A percentile compares a stretch with the other conserved stretches of the same genome.
Conservation (phyloP, 2,329 filamentous ascomycete genomes). For the Claviceps pusilla region DNA sequence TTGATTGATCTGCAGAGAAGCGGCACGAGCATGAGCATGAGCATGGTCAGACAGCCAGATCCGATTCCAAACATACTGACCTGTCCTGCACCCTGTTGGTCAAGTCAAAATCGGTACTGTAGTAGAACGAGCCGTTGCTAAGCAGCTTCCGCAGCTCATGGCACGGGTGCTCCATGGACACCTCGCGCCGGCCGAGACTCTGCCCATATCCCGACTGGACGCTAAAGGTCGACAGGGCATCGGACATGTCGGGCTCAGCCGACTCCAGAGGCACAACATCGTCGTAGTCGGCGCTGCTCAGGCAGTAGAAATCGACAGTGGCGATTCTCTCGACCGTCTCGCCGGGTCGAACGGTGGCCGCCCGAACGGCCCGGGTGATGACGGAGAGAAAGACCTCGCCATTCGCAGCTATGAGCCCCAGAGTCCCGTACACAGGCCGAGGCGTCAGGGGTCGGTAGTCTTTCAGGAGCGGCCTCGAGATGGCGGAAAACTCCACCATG, state of each 20-base stretch:
- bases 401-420: slow-evolving; percentile 73
- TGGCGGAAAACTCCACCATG: slow-evolving; percentile 72
- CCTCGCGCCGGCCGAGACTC: slow-evolving; percentile 49
- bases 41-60: neutral
- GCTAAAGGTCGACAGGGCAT: slow-evolving; percentile 32
- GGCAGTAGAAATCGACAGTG: slow-evolving; percentile 80
- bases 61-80: slow-evolving; percentile 21
- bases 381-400: slow-evolving; percentile 83
- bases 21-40: neutral
- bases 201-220: slow-evolving; percentile 25
- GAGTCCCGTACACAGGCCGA: slow-evolving; percentile 65
- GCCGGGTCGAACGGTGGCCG: slow-evolving; percentile 69
- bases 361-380: slow-evolving; percentile 62
- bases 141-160: slow-evolving; percentile 81
- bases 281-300: slow-evolving; percentile 79
- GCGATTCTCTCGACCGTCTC: slow-evolving; percentile 82
- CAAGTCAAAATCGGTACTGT: slow-evolving; percentile 94
- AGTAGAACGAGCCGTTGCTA: slow-evolving; percentile 90
- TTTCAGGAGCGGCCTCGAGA: slow-evolving; percentile 49
- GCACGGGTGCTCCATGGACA: slow-evolving; percentile 71
- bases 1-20: slow-evolving; percentile 46
- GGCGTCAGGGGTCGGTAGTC: slow-evolving; percentile 65
- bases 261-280: slow-evolving; percentile 47
- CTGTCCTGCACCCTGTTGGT: slow-evolving; percentile 87
- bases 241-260: slow-evolving; percentile 33